Base-by-base conservation (phyloP, 768 basidiomycete genomes). In the Hygrocybe coccinea region DNA sequence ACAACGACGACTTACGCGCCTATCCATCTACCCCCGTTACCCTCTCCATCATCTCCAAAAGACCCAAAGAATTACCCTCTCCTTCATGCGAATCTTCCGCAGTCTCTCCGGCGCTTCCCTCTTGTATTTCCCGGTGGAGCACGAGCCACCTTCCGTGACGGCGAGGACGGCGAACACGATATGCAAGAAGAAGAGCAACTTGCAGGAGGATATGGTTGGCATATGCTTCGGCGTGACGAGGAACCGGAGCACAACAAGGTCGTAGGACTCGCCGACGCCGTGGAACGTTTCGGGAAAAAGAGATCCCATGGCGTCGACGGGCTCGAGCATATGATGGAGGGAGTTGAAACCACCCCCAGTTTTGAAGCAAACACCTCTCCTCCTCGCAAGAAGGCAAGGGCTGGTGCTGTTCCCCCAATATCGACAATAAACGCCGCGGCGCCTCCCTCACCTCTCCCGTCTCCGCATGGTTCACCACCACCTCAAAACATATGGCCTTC, bases 1-100 rank as follows among this genome's bases (percentile, higher is more conserved):
- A 93, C 91, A 1, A 93, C 91, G 1, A 93, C 91, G 2, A 84
- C 86, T 10, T 91, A 93, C 73, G 86, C 91, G 54, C 91, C 91
- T n/a, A 91, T 93, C 59, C 86, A 83, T 37, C 68, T 93, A 2
- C 91, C 91, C 1, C 72, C 85, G 7, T 71, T 92, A 2, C 89
- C 90, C 8, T 72, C 84, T 2, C 89, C 87, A 2, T 70, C 79
- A 0, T 79, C 83, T 9, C 87, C 89, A 19, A 86, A 85, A 62
- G 87, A 91, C 67, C 79, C 85, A 6, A 91, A 92, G 71, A 76
- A 78, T 54, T 93, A 91, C 64, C 91, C 91, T 3, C 74, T 93
- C 24, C 71, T 89, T 41, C 81, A 87, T 69, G 86, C 87, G 14
- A 81, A 76, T 54, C 74, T 93, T n/a, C 91, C 91, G 1, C 65